Conservation (phyloP, 2,329 filamentous ascomycete genomes). For the Sporothrix euskadiensis region DNA sequence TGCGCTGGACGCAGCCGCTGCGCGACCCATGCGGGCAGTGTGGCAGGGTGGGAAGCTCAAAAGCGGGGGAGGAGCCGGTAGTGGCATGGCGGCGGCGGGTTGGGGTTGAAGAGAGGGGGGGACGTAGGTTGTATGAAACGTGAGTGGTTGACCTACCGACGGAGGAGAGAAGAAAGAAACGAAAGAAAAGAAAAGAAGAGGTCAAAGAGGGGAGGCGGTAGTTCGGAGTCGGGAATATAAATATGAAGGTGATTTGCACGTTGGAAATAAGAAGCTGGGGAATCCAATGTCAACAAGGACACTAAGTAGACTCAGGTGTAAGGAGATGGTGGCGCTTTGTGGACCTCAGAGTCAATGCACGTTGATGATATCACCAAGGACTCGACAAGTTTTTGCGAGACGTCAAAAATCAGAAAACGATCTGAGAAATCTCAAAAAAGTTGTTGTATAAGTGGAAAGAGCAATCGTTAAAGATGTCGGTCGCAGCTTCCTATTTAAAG, state of each 20-base stretch:
- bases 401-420: not conserved
- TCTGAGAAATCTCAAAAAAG: not conserved
- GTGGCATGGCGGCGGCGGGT: not conserved
- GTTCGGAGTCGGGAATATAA: not conserved
- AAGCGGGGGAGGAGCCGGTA: constrained; percentile 15
- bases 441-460: constrained; percentile 18
- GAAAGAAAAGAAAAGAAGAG: not conserved
- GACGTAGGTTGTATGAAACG: not conserved
- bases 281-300: not conserved
- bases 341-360: not conserved
- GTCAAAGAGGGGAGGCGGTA: not conserved
- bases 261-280: not conserved
- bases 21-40: not conserved
- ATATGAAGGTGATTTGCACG: not conserved
- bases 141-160: constrained; percentile 2
- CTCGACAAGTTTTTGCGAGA: not conserved
- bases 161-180: not conserved
- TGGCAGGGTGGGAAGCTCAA: not conserved
- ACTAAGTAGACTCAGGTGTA: not conserved
- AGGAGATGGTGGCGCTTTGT: not conserved
- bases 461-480: not conserved
- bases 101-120: not conserved
- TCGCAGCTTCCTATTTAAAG: constrained; percentile 24
- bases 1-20: not conserved
- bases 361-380: not conserved